Conservation (phyloP, 208 protist genomes). For the Crithidia brevicula region DNA sequence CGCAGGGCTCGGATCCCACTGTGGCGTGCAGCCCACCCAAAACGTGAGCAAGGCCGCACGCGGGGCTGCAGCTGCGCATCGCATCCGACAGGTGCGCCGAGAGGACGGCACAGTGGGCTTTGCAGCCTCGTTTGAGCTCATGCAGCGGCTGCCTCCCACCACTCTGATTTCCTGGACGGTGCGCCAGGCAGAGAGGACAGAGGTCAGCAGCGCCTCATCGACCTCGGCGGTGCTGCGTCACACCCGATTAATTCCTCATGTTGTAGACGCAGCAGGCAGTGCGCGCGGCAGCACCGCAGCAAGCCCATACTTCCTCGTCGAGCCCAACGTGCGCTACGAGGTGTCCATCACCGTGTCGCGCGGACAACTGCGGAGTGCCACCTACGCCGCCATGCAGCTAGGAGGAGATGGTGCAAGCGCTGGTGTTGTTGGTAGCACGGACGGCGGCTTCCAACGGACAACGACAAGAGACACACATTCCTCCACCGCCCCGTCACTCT, state of each 20-base stretch:
- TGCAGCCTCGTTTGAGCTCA: constrained; percentile 61
- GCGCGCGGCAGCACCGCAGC: constrained; percentile 39
- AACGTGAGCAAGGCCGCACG: neutral
- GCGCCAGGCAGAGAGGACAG: constrained; percentile 1
- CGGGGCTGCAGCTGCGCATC: neutral
- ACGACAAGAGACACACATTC: no score
- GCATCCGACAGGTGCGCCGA: constrained; percentile 18
- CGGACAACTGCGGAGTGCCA: neutral
- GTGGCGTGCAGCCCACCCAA: constrained; percentile 35
- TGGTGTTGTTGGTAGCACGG: no score
- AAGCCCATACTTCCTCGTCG: constrained; percentile 56
- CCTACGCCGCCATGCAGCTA: no score
- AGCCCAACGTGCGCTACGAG: constrained; percentile 58
- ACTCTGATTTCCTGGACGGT: constrained; percentile 70
- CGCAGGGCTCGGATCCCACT: constrained; percentile 72
- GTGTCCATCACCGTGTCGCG: constrained; percentile 43
- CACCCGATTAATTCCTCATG: constrained; percentile 32
- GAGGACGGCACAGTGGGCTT: constrained; percentile 30
- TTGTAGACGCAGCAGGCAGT: constrained; percentile 1
- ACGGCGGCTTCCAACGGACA: no score
- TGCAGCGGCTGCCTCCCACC: constrained; percentile 50
- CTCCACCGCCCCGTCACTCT: neutral
- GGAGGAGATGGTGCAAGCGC: no score
- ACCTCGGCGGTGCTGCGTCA: constrained; percentile 32
- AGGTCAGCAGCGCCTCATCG: neutral